Evolutionary conservation across 2,329 filamentous ascomycete genomes (phyloP), one percentile per base, ranked within the genome.

Genomic region (Aureobasidium vineae): DNA sequence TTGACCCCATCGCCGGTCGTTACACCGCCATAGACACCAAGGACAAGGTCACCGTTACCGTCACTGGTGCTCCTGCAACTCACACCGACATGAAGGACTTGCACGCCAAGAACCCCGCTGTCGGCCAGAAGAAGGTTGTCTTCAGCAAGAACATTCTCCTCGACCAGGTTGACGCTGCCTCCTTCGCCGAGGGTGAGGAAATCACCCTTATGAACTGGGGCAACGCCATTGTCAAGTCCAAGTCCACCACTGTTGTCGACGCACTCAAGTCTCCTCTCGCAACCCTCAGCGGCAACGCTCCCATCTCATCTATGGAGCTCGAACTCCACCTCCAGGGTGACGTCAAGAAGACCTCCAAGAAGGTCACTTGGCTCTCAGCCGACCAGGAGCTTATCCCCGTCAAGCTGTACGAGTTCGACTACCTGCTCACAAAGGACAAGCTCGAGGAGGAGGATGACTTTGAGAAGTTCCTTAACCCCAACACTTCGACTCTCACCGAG

Each of bases 181-280:
- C 85, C 31, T 96, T 97, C 79, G 89, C 87, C 72, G 84, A 89
- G 68, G 88, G 89, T 74, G 94, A 98, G 81, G 93, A 97, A 78
- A 91, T 98, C 73, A 97, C 94, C 0, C 84, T 97, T 49, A 97
- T 97, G 94, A 90, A 90, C 77, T 98, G 94, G 94, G 95, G 94
- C 72, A 96, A 96, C 74, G 91, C 90, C 15, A 86, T 92, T 70
- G 90, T 95, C 28, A 86, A 88, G 65, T 86, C 87, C 68, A 86
- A 91, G 69, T 75, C 73, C 21, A 75, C 86, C 81, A 78, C 82
- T 69, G 72, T 80, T 74, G 43, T 65, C 50, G 61, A 65, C 50
- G 50, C 61, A 3, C 49, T 65, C 38, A 65, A 65, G 19, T 86
- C 79, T 71, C 80, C 80, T 6, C 74, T 82, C 67, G 74, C 73